Conservation (phyloP, 163 green algal species). For the Dunaliella salina region DNA sequence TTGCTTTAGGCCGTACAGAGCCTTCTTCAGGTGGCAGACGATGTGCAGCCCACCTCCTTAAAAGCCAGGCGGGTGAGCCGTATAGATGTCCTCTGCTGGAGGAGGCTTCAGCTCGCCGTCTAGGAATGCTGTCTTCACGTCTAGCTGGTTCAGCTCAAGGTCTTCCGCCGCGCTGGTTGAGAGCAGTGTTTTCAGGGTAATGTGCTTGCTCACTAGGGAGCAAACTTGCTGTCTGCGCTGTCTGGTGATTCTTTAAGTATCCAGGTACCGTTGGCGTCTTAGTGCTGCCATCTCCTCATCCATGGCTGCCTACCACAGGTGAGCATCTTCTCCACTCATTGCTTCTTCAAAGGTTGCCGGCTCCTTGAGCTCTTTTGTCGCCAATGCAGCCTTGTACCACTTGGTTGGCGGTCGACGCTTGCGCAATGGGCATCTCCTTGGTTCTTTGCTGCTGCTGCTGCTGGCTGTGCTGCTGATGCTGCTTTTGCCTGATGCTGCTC, state of each 20-base stretch:
- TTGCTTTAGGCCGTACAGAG: conserved; percentile 51
- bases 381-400: neutral
- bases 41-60: neutral
- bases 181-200: conserved; percentile 27
- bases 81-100: conserved; percentile 41
- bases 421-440: neutral
- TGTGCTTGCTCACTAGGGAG: conserved; percentile 12
- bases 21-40: neutral
- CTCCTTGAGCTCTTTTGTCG: neutral
- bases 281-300: conserved; percentile 11
- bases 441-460: neutral
- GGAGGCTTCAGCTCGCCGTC: conserved; percentile 39
- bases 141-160: conserved; percentile 35
- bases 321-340: neutral
- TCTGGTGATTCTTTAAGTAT: conserved; percentile 17
- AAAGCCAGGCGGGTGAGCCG: conserved; percentile 28
- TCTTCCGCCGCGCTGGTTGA: conserved; percentile 6
- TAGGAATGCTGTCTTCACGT: conserved; percentile 54
- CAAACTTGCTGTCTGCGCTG: conserved; percentile 5
- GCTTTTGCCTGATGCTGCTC: neutral
- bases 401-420: neutral
- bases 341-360: neutral
- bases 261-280: conserved; percentile 21
- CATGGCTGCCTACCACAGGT: neutral
- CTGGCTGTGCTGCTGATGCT: no score